Base-by-base conservation (phyloP, 2,329 filamentous ascomycete species). In the Plectosphaerella cucumerina region DNA sequence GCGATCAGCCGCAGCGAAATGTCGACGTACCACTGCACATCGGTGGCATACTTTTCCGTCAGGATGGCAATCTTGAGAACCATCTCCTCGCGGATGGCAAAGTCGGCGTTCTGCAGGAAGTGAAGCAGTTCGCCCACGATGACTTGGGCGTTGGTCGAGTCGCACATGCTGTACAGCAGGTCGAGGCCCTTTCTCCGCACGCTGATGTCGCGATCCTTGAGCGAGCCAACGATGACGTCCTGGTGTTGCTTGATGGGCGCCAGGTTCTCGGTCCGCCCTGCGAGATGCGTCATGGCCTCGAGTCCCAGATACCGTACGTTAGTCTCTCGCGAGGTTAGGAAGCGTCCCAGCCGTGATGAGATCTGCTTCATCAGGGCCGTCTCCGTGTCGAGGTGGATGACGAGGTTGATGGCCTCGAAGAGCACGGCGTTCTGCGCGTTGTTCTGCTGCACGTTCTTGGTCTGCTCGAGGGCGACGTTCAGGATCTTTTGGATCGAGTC, bases 11-110 rank as follows among this genome's bases (percentile, higher is more conserved):
- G 85, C 58, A 99, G 77, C 11, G 94, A 96, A 59, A 97, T 97
- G 65, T 99, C 93, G 56, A 99, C 95, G 68, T 99, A 99, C 94
- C 94, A 99, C 73, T 97, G 93, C 18, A 96, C 90, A 63, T 99
- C 94, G 1, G 92, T 97, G 21, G 94, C 94, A 66, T 99, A 99
- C 66, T 97, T 97, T 67, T 99, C 94, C 0, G 95, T 97, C 57
- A 99, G 71, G 63, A 99, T 99, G 48, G 94, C 94, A 70, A 99
- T 96, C 73, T 99, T 99, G 56, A 99, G 77, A 4, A 97, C 94
- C 94, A 99, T 99, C 69, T 99, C 94, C 72, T 99, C 95, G 56
- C 95, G 85, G 61, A 99, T 97, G 5, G 93, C 93, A 68, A 96
- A 99, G 69, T 99, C 94, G 45, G 94, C 94, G 50, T 90, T 96